Evolutionary conservation across 2,329 filamentous ascomycete species (phyloP).

Genomic region (Zasmidium citrigriseum): DNA sequence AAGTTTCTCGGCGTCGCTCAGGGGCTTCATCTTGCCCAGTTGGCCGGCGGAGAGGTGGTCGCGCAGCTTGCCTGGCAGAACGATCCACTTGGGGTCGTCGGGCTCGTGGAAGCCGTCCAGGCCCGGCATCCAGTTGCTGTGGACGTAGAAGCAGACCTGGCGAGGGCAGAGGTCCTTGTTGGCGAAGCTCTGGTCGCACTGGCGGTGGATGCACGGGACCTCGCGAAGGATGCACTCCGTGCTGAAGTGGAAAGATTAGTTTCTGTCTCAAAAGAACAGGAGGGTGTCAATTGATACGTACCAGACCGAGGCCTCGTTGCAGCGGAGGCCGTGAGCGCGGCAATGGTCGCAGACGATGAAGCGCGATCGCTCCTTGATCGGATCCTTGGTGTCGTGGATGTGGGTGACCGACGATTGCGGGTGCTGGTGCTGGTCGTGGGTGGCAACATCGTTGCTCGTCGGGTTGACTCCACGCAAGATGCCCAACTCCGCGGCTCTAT

Average conservation of each 20-base stretch:
- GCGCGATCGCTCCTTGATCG: constrained; percentile 8
- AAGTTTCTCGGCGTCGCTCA: constrained; percentile 7
- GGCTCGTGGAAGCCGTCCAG: constrained; percentile 18
- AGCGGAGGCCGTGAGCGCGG: constrained; percentile 21
- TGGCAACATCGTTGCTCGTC: not conserved
- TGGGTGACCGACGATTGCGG: not conserved
- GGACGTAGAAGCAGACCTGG: constrained; percentile 23
- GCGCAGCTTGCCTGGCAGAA: constrained; percentile 20
- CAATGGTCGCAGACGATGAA: constrained; percentile 25
- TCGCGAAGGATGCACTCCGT: constrained; percentile 20
- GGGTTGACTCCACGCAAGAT: constrained; percentile 10
- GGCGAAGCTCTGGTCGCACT: constrained; percentile 16
- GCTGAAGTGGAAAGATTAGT: no score
- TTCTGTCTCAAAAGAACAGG: no score
- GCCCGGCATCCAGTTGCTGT: constrained; percentile 23
- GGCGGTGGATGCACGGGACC: constrained; percentile 19
- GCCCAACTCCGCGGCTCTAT: constrained; percentile 14
- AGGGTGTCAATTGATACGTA: no score
- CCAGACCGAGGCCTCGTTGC: constrained; percentile 25
- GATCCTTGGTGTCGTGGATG: constrained; percentile 3
- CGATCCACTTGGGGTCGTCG: constrained; percentile 16
- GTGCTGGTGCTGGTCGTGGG: not conserved
- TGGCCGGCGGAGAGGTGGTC: constrained; percentile 16
- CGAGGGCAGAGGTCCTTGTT: constrained; percentile 18
- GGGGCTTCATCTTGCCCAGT: constrained; percentile 7